Base-by-base conservation (phyloP, 2,329 filamentous ascomycete species). In the Malbranchea zuffiana region DNA sequence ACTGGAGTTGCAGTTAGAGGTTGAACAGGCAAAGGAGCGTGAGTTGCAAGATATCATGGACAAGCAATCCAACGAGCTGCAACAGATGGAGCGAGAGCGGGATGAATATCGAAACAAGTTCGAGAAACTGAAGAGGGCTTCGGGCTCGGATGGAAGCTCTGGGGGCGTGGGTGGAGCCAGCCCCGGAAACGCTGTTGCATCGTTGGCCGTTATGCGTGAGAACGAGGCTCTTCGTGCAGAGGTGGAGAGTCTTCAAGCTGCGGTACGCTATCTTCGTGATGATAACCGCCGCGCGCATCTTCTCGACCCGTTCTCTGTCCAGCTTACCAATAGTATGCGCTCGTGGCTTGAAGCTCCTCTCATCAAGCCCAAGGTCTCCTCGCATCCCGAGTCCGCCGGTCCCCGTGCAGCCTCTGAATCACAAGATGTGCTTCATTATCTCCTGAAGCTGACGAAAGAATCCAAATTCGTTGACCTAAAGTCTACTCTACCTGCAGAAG, bases 311-410 rank as follows among this genome's bases (percentile, higher is more conserved):
- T 62, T 60, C 45, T 62, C 61, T 8, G 49, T 63, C 20, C 59
- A 62, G 42, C 52, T 56, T 34, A 56, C 57, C 6, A 55, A 54
- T 6, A 57, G 60, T 21, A 48, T 62, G 44, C 53, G 63, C 43
- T 52, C 57, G 20, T 67, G 64, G 64, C 56, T 67, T 12, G 58
- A 62, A 41, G 53, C 59, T 13, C 61, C 61, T 3, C 55, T 64
- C 18, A 47, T 50, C 13, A 50, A 50, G n/a, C 20, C 50, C 3
- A 47, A 45, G 24, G 35, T 46, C 8, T 50, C 46, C 8, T 32
- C 42, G 4, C 50, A 53, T 21, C 50, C 52, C 32, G 56, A 62
- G 35, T 55, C 54, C 32, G 39, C 46, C 26, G 54, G 56, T 20
- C 53, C 55, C 37, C 56, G 56, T 31, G 55, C 59, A 6, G 46